Evolutionary conservation across 495 filamentous ascomycete genomes (phyloP), one percentile per base, ranked within the genome.

Genomic region (Trichoderma gamsii): DNA sequence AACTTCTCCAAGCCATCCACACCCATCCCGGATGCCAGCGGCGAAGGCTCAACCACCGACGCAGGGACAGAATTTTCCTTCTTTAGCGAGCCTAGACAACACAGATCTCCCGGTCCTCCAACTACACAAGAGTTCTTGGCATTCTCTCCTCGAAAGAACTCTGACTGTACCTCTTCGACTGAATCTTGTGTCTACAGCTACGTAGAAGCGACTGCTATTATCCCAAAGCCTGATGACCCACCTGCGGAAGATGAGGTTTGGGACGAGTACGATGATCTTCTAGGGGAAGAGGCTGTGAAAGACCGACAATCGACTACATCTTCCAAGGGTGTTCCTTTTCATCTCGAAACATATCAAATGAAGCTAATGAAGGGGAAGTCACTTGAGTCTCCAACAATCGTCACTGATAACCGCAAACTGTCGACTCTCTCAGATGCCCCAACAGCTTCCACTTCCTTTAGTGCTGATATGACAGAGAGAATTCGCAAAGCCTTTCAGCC

Each of bases 231-330:
- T 13, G 81, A 77, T 38, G 83, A 85, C 9, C 85, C 82, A 9
- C 82, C 87, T 6, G 87, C 80, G 18, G 89, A 93, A 71, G 95
- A 98, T 72, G 95, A 98, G 73, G 84, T 97, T 21, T 99, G 95
- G 95, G 87, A 90, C 49, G 93, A 99, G 76, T 98, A 95, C 70
- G 89, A 97, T 74, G 95, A 98, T 73, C 80, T 96, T 18, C 84
- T 97, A 66, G 90, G 90, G 70, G 86, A 92, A 61, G 78, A 80
- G 32, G 72, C 70, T 3, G 68, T 76, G 38, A 71, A 69, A 64
- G 68, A 72, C 15, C 86, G 89, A 15, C 80, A 86, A 18, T 86
- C 86, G 0, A 84, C 87, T 25, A 78, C 78, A 1, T 79, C 80
- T 16, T 82, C 83, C 2, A 75, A 73, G 9, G 80, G 79, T 0